phyloP scores from a whole-genome alignment of 2,329 filamentous ascomycete genomes.

The Trichoderma cornu-damae region DNA sequence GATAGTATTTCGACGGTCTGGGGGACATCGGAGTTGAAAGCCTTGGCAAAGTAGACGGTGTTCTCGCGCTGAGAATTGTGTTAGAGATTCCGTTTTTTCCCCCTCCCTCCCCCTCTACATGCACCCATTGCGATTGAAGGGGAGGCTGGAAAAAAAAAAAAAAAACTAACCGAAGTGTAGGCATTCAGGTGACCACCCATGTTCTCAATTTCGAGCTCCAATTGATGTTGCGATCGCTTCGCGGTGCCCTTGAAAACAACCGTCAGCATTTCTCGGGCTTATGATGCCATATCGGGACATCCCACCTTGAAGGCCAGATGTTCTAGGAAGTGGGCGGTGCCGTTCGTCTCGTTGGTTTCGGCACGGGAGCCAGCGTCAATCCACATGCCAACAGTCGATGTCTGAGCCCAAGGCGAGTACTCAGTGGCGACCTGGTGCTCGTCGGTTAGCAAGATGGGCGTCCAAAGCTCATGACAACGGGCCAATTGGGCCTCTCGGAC shows the following conservation, averaged over 20 bases:
- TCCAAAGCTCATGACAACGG: slow-evolving; percentile 21
- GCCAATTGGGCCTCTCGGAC: slow-evolving; percentile 37
- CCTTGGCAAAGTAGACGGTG: slow-evolving; percentile 99
- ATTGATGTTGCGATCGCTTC: slow-evolving; percentile 91
- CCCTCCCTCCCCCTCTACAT: not conserved
- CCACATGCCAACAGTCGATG: slow-evolving; percentile 97
- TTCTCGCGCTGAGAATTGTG: slow-evolving; percentile 71
- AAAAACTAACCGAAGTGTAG: slow-evolving; percentile 83
- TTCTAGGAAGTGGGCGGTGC: slow-evolving; percentile 98
- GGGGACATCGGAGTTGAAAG: slow-evolving; percentile 96
- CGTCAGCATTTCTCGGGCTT: slow-evolving; percentile 9
- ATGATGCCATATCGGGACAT: slow-evolving; percentile 11
- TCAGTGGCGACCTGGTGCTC: slow-evolving; percentile 80
- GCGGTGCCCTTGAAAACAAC: slow-evolving; percentile 66
- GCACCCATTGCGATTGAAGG: slow-evolving; percentile 14
- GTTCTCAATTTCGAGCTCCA: slow-evolving; percentile 99
- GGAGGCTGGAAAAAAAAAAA: no score
- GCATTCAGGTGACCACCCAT: slow-evolving; percentile 99
- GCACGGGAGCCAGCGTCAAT: slow-evolving; percentile 98
- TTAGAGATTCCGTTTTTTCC: slow-evolving; percentile 20
- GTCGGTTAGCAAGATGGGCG: slow-evolving; percentile 27
- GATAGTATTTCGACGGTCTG: slow-evolving; percentile 96
- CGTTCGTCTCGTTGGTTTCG: slow-evolving; percentile 97
- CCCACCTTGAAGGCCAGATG: slow-evolving; percentile 98
- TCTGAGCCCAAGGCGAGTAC: slow-evolving; percentile 97